Evolutionary conservation across 495 filamentous ascomycete genomes (phyloP), one percentile per base, ranked within the genome.

Genomic region (Haplographium delicatum): DNA sequence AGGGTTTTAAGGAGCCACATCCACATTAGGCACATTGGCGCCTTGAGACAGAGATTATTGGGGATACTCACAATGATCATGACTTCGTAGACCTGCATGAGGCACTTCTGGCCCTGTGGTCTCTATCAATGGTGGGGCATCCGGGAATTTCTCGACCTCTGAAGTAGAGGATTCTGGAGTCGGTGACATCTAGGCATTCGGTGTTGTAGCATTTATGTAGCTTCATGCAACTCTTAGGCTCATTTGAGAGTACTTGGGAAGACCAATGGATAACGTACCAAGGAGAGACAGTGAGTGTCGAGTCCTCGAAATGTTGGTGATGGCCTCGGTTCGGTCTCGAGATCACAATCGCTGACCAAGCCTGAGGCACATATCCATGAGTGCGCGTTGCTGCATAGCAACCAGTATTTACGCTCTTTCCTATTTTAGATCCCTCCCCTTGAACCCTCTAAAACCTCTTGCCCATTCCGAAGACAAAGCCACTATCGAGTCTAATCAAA

Each of bases 1-100:
- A n/a, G n/a, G n/a, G n/a, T n/a, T n/a, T n/a, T n/a, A n/a, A n/a
- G n/a, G n/a, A n/a, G n/a, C n/a, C n/a, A n/a, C n/a, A n/a, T n/a
- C n/a, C n/a, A n/a, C n/a, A n/a, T n/a, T n/a, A n/a, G n/a, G n/a
- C n/a, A n/a, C n/a, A n/a, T n/a, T n/a, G n/a, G n/a, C n/a, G n/a
- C n/a, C n/a, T n/a, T n/a, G n/a, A n/a, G n/a, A n/a, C n/a, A n/a
- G n/a, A n/a, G n/a, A n/a, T n/a, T n/a, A n/a, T n/a, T 35, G 47
- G 35, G 13, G 20, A 24, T 26, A 42, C 82, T 57, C 79, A 90
- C 87, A 91, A 62, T 91, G 87, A 68, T 89, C 72, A 22, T 86
- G 60, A 60, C 81, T 86, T 56, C 75, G 77, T 56, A 90, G 59
- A 26, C 87, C 87, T 45, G 87, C 87, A 63, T 91, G 85, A 24